These are phyloP conservation scores for Linanthus parryae DNA, from an alignment of 148 eudicot genomes.

Conservation along the genomic window DNA sequence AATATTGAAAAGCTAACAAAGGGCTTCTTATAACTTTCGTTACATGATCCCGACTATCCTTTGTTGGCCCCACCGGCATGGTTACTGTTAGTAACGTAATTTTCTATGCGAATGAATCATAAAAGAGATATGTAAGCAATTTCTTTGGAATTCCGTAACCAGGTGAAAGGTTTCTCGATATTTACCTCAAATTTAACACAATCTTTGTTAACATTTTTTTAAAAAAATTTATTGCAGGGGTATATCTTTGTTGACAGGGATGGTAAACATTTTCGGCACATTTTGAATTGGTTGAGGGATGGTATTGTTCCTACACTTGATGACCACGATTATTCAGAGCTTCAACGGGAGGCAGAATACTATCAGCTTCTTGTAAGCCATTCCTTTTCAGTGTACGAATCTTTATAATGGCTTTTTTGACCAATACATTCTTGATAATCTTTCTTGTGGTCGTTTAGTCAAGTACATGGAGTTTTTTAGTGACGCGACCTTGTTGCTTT, in stretches of 20 bases:
- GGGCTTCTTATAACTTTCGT: too few species aligned
- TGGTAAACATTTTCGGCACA: slow-evolving; percentile 87
- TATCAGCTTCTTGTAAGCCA: slow-evolving; percentile 70
- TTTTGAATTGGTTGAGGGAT: slow-evolving; percentile 94
- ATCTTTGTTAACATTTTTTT: slow-evolving; percentile 3
- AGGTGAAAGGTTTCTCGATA: too few species aligned
- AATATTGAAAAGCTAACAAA: too few species aligned
- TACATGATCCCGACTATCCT: too few species aligned
- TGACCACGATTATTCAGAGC: slow-evolving; percentile 70
- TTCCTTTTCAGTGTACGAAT: slow-evolving; percentile 9
- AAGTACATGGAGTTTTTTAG: neutral
- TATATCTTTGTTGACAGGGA: slow-evolving; percentile 88
- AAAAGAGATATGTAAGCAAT: neutral
- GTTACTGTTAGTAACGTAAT: too few species aligned
- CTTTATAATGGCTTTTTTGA: too few species aligned
- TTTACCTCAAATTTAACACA: neutral
- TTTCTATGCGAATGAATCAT: neutral
- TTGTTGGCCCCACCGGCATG: too few species aligned
- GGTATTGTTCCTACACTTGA: slow-evolving; percentile 63
- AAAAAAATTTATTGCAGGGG: slow-evolving; percentile 68
- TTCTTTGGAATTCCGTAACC: too few species aligned
- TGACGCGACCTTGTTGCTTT: neutral
- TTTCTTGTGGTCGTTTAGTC: neutral
- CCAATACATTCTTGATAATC: too few species aligned
- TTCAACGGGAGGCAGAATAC: slow-evolving; percentile 86